A percentile compares a stretch with the other conserved stretches of the same genome.
Evolutionary conservation across 495 filamentous ascomycete species (phyloP).

Genomic region (Talaromyces proteolyticus): DNA sequence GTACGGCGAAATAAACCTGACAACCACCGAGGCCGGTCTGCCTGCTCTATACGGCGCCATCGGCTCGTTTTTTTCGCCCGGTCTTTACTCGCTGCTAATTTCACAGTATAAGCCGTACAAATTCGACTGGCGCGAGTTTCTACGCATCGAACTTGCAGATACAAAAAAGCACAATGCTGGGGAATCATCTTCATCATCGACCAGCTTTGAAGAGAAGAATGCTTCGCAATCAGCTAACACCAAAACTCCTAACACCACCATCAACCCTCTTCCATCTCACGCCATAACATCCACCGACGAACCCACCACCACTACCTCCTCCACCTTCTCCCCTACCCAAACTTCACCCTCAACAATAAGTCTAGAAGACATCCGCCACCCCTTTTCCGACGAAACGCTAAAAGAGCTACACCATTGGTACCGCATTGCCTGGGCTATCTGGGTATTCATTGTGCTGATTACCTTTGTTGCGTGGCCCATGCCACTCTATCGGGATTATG

Average conservation of each 20-base stretch:
- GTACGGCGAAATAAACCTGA: conserved; percentile 26
- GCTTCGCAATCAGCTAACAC: no score
- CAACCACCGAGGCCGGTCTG: conserved; percentile 22
- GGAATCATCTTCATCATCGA: not conserved
- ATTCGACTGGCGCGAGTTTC: conserved; percentile 46
- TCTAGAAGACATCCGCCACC: conserved; percentile 27
- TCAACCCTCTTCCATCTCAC: no score
- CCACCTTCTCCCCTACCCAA: conserved; percentile 1
- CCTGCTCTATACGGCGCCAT: conserved; percentile 30
- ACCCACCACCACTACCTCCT: conserved; percentile 6
- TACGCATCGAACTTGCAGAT: conserved; percentile 26
- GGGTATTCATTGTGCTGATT: conserved; percentile 29
- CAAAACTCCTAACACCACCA: no score
- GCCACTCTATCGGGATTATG: conserved; percentile 37
- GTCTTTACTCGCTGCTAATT: conserved; percentile 32
- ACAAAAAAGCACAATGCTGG: conserved; percentile 6
- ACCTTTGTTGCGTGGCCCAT: conserved; percentile 38
- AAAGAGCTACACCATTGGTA: conserved; percentile 26
- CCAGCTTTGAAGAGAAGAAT: not conserved
- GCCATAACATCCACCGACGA: conserved; percentile 6
- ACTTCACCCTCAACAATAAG: conserved; percentile 3
- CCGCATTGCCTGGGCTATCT: conserved; percentile 32
- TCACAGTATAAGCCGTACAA: conserved; percentile 35
- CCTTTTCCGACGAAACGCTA: conserved; percentile 25
- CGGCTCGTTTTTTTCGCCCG: conserved; percentile 29